phyloP scores from a whole-genome alignment of 345 rosid genomes.

The Aurinia saxatilis region DNA sequence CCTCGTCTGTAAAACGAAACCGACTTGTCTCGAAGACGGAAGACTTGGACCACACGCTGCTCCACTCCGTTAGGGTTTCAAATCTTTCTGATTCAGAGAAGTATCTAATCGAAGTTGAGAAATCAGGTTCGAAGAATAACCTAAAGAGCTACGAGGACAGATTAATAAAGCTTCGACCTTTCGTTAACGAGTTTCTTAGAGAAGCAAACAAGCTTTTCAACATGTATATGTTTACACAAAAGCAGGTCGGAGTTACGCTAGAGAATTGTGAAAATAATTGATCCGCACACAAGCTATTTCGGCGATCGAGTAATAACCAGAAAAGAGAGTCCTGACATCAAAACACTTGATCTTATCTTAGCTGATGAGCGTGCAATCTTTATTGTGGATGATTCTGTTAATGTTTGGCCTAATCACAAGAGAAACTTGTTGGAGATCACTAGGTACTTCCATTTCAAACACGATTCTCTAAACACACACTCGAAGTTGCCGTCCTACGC shows the following conservation, averaged over 20 bases:
- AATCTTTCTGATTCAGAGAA: slow-evolving; percentile 4
- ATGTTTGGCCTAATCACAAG: slow-evolving; percentile 18
- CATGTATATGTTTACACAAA: slow-evolving; percentile 7
- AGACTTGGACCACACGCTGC: slow-evolving; percentile 26
- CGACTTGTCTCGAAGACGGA: background rate
- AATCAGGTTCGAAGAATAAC: background rate
- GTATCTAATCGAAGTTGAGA: slow-evolving; percentile 4
- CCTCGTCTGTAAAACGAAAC: background rate
- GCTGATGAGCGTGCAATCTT: slow-evolving; percentile 17
- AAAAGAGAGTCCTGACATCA: background rate
- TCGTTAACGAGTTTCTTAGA: background rate
- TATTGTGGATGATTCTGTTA: slow-evolving; percentile 4
- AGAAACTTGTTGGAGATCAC: slow-evolving; percentile 20
- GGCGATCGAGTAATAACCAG: slow-evolving; percentile 2
- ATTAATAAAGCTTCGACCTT: slow-evolving; percentile 10
- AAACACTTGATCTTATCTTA: slow-evolving; percentile 22
- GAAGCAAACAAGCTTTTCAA: slow-evolving; percentile 16
- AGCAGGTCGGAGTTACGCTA: background rate
- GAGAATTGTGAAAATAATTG: background rate
- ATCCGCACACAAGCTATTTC: background rate
- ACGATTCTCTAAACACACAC: background rate
- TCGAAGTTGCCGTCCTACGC: background rate
- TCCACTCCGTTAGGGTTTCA: background rate
- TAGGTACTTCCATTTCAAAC: slow-evolving; percentile 4
- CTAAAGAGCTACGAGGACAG: background rate